Evolutionary conservation across 768 basidiomycete species (phyloP), one percentile per base, ranked within the genome.

Genomic region (Lactarius akahatsu): DNA sequence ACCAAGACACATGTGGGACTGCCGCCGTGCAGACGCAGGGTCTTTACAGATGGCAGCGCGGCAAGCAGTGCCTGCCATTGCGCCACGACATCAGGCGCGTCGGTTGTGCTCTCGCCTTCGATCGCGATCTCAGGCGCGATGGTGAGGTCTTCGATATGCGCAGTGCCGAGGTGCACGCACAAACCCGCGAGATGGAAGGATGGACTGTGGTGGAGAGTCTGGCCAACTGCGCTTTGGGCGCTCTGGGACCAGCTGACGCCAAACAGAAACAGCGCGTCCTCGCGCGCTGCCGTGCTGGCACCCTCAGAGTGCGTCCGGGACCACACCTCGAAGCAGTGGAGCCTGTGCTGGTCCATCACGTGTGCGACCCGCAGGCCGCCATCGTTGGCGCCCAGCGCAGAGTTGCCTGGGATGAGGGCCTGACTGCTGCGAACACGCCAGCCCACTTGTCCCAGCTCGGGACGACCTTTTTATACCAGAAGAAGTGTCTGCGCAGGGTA

Each of bases 401-500:
- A 67, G 23, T 67, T 41, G 18, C 34, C 57, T 32, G 66, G 66
- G 32, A 66, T 30, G 32, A 62, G 18, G 13, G 11, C 40, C 13
- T 47, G 66, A 67, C 56, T 1, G 32, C 34, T 0, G 7, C 1
- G 23, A 67, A 15, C 30, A 67, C 13, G 26, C 16, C 2, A 10
- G 57, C 4, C 61, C 61, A 66, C 3, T 60, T 47, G 2, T 58
- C 38, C 61, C 65, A 62, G 18, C 32, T 54, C 20, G 50, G 15
- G 8, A 66, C 47, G 1, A 62, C 40, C 47, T 50, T 36, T n/a
- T 20, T 28, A 4, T 30, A 61, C 66, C 66, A 67, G 57, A 63
- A 63, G 50, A 67, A 32, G 57, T 59, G 50, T 28, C 57, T 34
- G 52, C 66, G 66, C 28, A 67, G 62, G 2, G 66, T 67, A 5